phyloP scores from a whole-genome alignment of 2,329 filamentous ascomycete genomes.

The Monosporascus sp. region DNA sequence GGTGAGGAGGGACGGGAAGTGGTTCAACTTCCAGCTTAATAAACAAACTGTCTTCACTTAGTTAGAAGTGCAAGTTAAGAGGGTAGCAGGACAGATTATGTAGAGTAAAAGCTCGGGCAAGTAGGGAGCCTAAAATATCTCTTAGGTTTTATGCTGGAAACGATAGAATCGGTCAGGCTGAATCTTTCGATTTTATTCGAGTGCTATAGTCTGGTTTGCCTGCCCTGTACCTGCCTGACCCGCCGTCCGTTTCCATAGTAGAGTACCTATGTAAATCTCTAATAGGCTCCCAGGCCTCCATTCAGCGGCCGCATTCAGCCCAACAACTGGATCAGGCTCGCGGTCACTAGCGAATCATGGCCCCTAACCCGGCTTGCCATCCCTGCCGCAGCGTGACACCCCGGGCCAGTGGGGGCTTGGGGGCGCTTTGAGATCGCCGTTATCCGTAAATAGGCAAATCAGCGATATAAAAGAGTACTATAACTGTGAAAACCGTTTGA shows the following conservation, averaged over 20 bases:
- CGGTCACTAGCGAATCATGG: conserved; percentile 18
- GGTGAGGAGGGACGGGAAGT: not conserved
- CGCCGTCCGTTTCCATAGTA: not conserved
- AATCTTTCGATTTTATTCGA: not conserved
- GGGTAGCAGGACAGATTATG: no score
- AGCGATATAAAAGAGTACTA: no score
- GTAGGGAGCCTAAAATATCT: not conserved
- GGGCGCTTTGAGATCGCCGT: no score
- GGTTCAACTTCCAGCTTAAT: not conserved
- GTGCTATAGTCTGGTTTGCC: not conserved
- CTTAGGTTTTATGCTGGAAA: not conserved
- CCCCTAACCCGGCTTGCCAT: conserved; percentile 9
- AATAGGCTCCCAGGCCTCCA: not conserved
- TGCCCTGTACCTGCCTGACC: not conserved
- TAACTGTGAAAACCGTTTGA: no score
- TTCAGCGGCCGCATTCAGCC: not conserved
- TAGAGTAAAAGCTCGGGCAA: not conserved
- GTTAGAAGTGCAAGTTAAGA: no score
- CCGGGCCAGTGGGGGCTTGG: conserved; percentile 1
- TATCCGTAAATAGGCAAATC: no score
- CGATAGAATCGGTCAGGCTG: not conserved
- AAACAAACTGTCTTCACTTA: no score
- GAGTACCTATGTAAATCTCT: not conserved
- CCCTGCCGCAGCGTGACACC: conserved; percentile 18
- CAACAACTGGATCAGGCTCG: not conserved